phyloP scores from a whole-genome alignment of 495 filamentous ascomycete species.

The Aspergillus funiculosus region DNA sequence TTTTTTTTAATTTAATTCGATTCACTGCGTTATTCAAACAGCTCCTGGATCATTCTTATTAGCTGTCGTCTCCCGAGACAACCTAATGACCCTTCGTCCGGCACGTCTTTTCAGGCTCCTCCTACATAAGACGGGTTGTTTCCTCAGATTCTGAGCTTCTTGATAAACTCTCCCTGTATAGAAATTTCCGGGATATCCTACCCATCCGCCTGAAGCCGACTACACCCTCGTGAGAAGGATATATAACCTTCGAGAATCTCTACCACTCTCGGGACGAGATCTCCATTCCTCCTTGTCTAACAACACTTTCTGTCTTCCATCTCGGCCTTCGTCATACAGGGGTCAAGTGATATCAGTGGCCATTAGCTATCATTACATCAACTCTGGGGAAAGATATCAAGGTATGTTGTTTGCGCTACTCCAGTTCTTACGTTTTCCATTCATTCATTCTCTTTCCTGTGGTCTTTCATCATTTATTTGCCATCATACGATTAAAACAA shows the following conservation, averaged over 20 bases:
- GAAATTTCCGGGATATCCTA: too few species aligned
- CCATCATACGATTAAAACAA: neutral
- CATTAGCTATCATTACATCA: neutral
- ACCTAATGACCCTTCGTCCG: neutral
- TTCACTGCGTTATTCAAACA: neutral
- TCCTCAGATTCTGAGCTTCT: neutral
- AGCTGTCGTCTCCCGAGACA: conserved; percentile 5
- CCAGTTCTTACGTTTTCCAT: too few species aligned
- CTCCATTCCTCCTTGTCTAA: neutral
- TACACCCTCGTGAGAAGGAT: neutral
- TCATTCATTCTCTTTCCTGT: neutral
- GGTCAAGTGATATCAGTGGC: neutral
- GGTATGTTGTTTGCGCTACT: too few species aligned
- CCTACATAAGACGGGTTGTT: conserved; percentile 3
- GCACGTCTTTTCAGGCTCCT: neutral
- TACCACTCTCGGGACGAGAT: neutral
- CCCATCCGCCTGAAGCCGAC: too few species aligned
- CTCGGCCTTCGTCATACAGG: neutral
- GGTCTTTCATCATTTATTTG: conserved; percentile 4
- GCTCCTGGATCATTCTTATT: neutral
- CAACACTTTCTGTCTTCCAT: too few species aligned
- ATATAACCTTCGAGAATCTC: neutral
- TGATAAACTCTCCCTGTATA: too few species aligned
- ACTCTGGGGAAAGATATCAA: neutral
- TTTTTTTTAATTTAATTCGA: neutral